Evolutionary conservation across 2,329 filamentous ascomycete species (phyloP).

Genomic region (Diaporthe vaccinii): DNA sequence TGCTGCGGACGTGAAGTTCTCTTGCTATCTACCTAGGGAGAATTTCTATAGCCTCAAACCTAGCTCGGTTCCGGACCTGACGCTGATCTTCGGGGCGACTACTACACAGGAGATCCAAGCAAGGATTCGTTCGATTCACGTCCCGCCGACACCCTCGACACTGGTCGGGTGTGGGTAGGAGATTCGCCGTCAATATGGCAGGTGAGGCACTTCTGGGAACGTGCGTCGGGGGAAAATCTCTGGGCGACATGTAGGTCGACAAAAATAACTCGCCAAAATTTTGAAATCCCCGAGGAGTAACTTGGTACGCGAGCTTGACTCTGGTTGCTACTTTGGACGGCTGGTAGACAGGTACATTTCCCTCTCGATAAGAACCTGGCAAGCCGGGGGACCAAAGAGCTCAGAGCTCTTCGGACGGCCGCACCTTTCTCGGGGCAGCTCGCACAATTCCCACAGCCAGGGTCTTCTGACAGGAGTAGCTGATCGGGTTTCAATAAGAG

Average conservation of each 20-base stretch:
- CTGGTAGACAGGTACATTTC: conserved; percentile 22
- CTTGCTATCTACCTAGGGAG: conserved; percentile 18
- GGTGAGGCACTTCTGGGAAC: conserved; percentile 32
- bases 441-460: conserved; percentile 7
- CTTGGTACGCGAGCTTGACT: conserved; percentile 3
- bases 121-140: conserved; percentile 36
- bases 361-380: conserved; percentile 27
- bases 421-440: conserved; percentile 37
- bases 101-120: conserved; percentile 37
- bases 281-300: conserved; percentile 30
- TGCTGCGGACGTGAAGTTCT: conserved; percentile 33
- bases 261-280: conserved; percentile 29
- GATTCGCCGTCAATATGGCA: conserved; percentile 28
- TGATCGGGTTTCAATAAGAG: conserved; percentile 40
- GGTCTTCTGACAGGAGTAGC: conserved; percentile 35
- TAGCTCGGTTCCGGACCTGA: conserved; percentile 32
- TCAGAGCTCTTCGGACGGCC: conserved; percentile 29
- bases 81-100: conserved; percentile 36
- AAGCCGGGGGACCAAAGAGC: neutral
- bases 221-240: conserved; percentile 23
- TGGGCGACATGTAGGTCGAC: conserved; percentile 26
- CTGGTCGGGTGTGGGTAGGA: conserved; percentile 30
- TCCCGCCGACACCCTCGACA: conserved; percentile 34
- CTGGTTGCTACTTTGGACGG: conserved; percentile 18
- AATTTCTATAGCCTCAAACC: conserved; percentile 38